Base-by-base conservation (phyloP, 768 basidiomycete genomes). In the Gelatoporia subvermispora region DNA sequence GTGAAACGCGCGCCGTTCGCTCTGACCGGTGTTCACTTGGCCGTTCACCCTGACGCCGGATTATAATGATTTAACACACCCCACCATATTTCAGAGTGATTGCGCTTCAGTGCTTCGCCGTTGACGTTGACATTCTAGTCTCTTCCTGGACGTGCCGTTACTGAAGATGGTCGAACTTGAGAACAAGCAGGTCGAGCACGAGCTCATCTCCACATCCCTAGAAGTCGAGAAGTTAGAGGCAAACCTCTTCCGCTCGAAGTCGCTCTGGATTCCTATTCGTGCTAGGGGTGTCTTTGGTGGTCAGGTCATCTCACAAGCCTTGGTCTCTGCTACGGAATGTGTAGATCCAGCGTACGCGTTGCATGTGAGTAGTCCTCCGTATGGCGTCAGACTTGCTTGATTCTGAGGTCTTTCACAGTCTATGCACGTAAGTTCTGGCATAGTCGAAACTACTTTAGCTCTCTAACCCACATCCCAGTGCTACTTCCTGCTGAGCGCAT, bases 301-400 rank as follows among this genome's bases (percentile, higher is more conserved):
- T 3, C 88, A 92, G 65, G 90, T 93, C 49, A 90, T 93, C 55
- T 89, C 86, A 34, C 90, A 93, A 60, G 91, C 89, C 4, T 68
- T 93, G 23, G 84, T 89, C 11, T 78, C 87, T 2, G 90, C 90
- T 1, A 89, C 87, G 13, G 84, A 82, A 51, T 81, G 82, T 45
- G 86, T 93, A 0, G 70, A 80, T 38, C 71, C 81, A 10, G 72
- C 68, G 15, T 88, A 77, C 63, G 77, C 75, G 21, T 66, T 90
- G 24, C 87, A 93, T 68, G 89, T 90, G 60, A 71, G 88, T 66
- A 16, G 35, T 25, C 16, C 37, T n/a, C n/a, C 18, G 15, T 35
- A 9, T 21, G 22, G 21, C 20, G 16, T 37, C 45, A 45, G 23
- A 38, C 21, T 17, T 31, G 4, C 20, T 34, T 23, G 8, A 22